These are phyloP conservation scores for Sphaerulina populicola DNA, from an alignment of 2,329 filamentous ascomycete genomes.

Conservation along the genomic window DNA sequence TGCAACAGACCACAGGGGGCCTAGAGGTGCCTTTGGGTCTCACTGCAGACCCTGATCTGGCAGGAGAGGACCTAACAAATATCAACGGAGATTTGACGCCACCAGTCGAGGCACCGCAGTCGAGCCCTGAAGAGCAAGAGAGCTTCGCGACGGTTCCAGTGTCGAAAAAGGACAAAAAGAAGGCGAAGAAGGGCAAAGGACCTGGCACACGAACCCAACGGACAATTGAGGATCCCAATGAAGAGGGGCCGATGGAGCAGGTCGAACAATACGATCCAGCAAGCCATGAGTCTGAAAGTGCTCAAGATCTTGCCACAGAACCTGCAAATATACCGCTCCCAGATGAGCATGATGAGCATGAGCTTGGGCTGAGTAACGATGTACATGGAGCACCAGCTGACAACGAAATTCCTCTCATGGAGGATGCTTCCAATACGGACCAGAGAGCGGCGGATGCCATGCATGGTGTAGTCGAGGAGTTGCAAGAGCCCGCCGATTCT, in stretches of 20 bases:
- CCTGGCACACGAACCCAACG: constrained; percentile 11
- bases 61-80: background rate
- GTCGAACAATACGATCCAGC: background rate
- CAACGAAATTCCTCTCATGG: background rate
- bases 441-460: background rate
- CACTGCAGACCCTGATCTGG: background rate
- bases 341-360: background rate
- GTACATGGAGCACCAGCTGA: background rate
- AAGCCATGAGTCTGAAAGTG: background rate
- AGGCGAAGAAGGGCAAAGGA: constrained; percentile 21
- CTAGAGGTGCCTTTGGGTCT: background rate
- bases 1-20: background rate
- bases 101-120: background rate
- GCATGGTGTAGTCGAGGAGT: background rate
- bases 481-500: constrained; percentile 5
- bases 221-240: background rate
- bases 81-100: background rate
- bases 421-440: background rate
- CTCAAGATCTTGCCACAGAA: background rate
- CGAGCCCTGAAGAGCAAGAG: constrained; percentile 1
- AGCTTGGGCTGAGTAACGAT: background rate
- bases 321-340: background rate
- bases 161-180: constrained; percentile 11
- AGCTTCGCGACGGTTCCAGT: background rate
- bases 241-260: background rate